phyloP scores from a whole-genome alignment of 164 flowering plant genomes.

The Liriodendron chinense region DNA sequence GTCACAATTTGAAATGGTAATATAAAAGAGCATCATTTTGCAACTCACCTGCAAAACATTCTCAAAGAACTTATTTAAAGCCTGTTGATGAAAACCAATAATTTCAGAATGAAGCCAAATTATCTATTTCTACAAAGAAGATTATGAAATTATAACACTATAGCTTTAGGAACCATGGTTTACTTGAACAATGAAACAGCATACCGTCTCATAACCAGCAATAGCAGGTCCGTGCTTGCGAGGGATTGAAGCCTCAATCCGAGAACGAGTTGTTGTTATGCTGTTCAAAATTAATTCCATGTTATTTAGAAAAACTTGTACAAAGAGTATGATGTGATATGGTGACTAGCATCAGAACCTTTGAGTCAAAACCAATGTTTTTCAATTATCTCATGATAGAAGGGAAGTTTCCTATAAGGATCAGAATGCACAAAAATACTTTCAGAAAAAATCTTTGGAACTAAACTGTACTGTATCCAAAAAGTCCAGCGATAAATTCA shows the following conservation, averaged over 20 bases:
- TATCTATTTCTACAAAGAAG: not conserved
- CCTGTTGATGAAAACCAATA: slow-evolving; percentile 38
- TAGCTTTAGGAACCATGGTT: not conserved
- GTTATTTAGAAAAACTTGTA: not conserved
- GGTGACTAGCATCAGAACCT: not conserved
- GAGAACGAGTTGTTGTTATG: slow-evolving; percentile 75
- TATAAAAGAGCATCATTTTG: not conserved
- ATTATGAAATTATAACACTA: not conserved
- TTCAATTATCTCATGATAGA: too few species aligned
- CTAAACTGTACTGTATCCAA: too few species aligned
- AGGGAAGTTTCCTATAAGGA: too few species aligned
- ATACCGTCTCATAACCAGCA: slow-evolving; percentile 94
- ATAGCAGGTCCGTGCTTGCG: slow-evolving; percentile 99
- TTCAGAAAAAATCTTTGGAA: too few species aligned
- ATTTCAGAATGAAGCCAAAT: not conserved
- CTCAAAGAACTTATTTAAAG: slow-evolving; percentile 85
- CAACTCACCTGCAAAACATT: slow-evolving; percentile 70
- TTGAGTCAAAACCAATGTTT: too few species aligned
- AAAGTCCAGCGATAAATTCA: too few species aligned
- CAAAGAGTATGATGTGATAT: not conserved
- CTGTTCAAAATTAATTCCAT: slow-evolving; percentile 35
- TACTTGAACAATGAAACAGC: slow-evolving; percentile 1
- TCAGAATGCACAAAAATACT: too few species aligned
- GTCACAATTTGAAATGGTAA: not conserved
- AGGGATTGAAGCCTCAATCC: slow-evolving; percentile 92